Percentiles rank a stretch among this genome's conserved stretches.
phyloP scores from a whole-genome alignment of 441 rosid genomes.

The Francoa sonchifolia region DNA sequence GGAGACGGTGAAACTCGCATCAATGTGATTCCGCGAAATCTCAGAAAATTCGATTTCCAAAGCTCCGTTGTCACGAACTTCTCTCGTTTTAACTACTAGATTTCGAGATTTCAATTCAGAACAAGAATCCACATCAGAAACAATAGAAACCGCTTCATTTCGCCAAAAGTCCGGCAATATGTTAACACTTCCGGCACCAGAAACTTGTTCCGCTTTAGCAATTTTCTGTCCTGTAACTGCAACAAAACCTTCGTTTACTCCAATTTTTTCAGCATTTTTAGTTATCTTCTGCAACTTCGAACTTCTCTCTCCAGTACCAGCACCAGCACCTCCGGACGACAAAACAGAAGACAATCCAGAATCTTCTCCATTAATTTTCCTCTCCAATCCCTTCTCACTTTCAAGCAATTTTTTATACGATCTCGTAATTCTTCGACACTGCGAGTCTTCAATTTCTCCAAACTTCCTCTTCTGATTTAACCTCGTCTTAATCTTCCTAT shows the following conservation, averaged over 20 bases:
- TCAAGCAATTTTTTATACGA: slow-evolving; percentile 31
- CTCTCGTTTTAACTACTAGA: slow-evolving; percentile 1
- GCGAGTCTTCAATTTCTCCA: slow-evolving; percentile 14
- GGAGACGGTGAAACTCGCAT: slow-evolving; percentile 19
- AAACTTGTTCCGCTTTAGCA: slow-evolving; percentile 25
- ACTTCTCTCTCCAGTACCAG: slow-evolving; percentile 16
- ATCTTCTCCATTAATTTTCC: slow-evolving; percentile 23
- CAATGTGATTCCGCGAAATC: slow-evolving; percentile 25
- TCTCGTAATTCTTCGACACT: slow-evolving; percentile 45
- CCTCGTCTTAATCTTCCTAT: slow-evolving; percentile 9
- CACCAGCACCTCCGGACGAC: slow-evolving; percentile 28
- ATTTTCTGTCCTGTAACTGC: slow-evolving; percentile 28
- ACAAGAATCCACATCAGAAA: slow-evolving; percentile 40
- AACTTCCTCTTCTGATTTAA: slow-evolving; percentile 9
- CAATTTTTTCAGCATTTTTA: slow-evolving; percentile 4
- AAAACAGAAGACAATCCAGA: slow-evolving; percentile 52
- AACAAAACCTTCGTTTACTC: slow-evolving; percentile 17
- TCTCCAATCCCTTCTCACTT: slow-evolving; percentile 17
- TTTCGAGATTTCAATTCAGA: slow-evolving; percentile 18
- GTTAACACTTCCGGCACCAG: slow-evolving; percentile 18
- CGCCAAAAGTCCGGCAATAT: slow-evolving; percentile 20
- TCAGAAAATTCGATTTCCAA: slow-evolving; percentile 21
- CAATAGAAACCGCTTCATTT: slow-evolving; percentile 31
- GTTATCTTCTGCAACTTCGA: slow-evolving; percentile 12
- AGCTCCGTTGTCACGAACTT: slow-evolving; percentile 24